A percentile compares a stretch with the other conserved stretches of the same genome.
phyloP scores from a whole-genome alignment of 176 grass and related monocot species.

The Musa acuminata region DNA sequence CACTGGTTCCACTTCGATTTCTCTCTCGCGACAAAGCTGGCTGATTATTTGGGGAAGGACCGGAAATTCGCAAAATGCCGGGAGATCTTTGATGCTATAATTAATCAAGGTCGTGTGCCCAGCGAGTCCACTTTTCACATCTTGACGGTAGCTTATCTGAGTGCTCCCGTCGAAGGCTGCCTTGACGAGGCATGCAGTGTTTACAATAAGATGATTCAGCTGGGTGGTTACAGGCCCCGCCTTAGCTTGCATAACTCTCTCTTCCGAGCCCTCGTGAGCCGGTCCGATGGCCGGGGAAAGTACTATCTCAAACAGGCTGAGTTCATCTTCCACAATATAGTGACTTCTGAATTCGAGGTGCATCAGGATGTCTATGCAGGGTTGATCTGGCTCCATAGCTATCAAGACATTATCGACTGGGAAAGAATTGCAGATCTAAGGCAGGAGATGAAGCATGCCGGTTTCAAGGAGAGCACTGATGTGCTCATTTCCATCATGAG shows the following conservation, averaged over 20 bases:
- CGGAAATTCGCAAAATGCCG: constrained; percentile 68
- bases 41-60: constrained; percentile 80
- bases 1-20: constrained; percentile 88
- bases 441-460: constrained; percentile 53
- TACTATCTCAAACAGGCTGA: constrained; percentile 84
- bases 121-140: constrained; percentile 92
- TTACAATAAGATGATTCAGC: constrained; percentile 95
- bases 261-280: constrained; percentile 64
- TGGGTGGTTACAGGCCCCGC: constrained; percentile 65
- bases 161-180: constrained; percentile 34
- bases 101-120: constrained; percentile 71
- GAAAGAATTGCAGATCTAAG: constrained; percentile 60
- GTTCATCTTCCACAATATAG: constrained; percentile 77
- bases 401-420: constrained; percentile 76
- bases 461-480: constrained; percentile 57
- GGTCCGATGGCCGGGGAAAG: constrained; percentile 61
- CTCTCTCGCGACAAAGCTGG: constrained; percentile 64
- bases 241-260: constrained; percentile 82
- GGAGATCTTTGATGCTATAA: constrained; percentile 61
- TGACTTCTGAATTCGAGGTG: constrained; percentile 50
- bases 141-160: constrained; percentile 71
- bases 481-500: constrained; percentile 87
- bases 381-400: constrained; percentile 95
- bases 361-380: constrained; percentile 71
- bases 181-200: constrained; percentile 75